These are phyloP conservation scores for Magnaporthiopsis rhizophila DNA, from an alignment of 2,329 filamentous ascomycete species.

Conservation along the genomic window DNA sequence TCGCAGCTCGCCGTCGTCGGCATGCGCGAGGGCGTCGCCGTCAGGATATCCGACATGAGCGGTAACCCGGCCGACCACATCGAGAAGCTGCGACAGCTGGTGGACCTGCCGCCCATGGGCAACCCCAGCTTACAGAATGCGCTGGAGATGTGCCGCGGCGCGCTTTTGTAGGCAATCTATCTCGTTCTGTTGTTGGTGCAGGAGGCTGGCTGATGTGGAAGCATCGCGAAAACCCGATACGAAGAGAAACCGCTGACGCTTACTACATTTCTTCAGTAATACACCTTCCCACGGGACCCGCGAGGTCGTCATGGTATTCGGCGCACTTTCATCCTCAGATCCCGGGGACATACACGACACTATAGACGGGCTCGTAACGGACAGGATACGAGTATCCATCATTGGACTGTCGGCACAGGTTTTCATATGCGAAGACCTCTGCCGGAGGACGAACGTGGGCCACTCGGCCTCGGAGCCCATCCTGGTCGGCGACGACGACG, in stretches of 20 bases:
- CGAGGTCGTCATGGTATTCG: conserved; percentile 87
- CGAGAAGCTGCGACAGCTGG: conserved; percentile 60
- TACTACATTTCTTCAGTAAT: conserved; percentile 45
- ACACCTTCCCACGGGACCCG: conserved; percentile 88
- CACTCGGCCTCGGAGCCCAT: conserved; percentile 30
- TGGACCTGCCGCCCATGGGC: conserved; percentile 60
- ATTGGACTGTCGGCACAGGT: conserved; percentile 89
- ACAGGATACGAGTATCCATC: conserved; percentile 80
- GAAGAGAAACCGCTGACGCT: neutral
- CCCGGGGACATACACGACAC: conserved; percentile 94
- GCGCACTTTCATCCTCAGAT: conserved; percentile 81
- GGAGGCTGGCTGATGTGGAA: neutral
- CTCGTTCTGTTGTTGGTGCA: neutral
- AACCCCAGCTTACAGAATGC: conserved; percentile 86
- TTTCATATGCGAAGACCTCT: conserved; percentile 85
- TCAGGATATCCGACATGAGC: conserved; percentile 79
- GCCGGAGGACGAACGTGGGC: conserved; percentile 76
- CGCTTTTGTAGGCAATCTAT: conserved; percentile 58
- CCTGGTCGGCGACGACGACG: conserved; percentile 9
- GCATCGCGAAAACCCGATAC: conserved; percentile 10
- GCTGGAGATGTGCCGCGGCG: conserved; percentile 87
- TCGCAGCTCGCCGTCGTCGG: conserved; percentile 88
- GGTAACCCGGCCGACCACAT: conserved; percentile 89
- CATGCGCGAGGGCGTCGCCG: conserved; percentile 85
- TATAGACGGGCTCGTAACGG: conserved; percentile 66